Percentiles rank a stretch among this genome's conserved stretches.
These are phyloP conservation scores for Afroboletus lepidellus DNA, from an alignment of 1,284 basidiomycete species.

Conservation along the genomic window DNA sequence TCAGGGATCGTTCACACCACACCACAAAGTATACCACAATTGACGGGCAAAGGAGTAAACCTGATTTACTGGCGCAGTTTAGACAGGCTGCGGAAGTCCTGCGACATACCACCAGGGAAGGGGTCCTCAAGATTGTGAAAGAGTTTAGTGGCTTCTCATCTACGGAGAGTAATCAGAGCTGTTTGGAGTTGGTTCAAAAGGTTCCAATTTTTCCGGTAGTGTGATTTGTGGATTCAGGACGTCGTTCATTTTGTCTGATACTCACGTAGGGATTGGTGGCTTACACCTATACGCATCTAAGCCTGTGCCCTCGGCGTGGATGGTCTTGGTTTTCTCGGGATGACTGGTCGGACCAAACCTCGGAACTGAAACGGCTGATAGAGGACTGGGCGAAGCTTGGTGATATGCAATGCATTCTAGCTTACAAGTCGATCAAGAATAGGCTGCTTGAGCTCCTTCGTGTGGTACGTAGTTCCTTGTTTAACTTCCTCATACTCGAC, in stretches of 20 bases:
- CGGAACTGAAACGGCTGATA: conserved; percentile 11
- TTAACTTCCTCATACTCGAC: not conserved
- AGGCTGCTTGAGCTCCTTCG: conserved; percentile 16
- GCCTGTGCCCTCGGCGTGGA: conserved; percentile 10
- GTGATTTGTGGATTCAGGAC: not conserved
- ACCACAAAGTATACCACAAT: conserved; percentile 19
- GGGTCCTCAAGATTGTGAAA: conserved; percentile 19
- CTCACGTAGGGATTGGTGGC: conserved; percentile 24
- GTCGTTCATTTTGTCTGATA: conserved; percentile 14
- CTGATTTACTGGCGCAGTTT: not conserved
- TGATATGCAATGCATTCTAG: conserved; percentile 14
- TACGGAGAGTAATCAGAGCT: conserved; percentile 1
- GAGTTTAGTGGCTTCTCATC: conserved; percentile 11
- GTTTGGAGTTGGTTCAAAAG: conserved; percentile 15
- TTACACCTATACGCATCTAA: conserved; percentile 26
- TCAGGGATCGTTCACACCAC: not conserved
- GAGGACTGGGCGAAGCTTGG: conserved; percentile 6
- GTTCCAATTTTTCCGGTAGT: conserved; percentile 27
- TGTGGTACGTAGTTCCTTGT: conserved; percentile 6
- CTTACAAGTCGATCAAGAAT: conserved; percentile 12
- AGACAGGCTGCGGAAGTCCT: conserved; percentile 9
- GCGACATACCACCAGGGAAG: conserved; percentile 14
- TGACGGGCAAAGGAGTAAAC: conserved; percentile 13
- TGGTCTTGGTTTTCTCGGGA: conserved; percentile 3
- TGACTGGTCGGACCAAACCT: conserved; percentile 14